These are phyloP conservation scores for Penicillium sp. DNA, from an alignment of 2,329 filamentous ascomycete genomes.

Conservation along the genomic window DNA sequence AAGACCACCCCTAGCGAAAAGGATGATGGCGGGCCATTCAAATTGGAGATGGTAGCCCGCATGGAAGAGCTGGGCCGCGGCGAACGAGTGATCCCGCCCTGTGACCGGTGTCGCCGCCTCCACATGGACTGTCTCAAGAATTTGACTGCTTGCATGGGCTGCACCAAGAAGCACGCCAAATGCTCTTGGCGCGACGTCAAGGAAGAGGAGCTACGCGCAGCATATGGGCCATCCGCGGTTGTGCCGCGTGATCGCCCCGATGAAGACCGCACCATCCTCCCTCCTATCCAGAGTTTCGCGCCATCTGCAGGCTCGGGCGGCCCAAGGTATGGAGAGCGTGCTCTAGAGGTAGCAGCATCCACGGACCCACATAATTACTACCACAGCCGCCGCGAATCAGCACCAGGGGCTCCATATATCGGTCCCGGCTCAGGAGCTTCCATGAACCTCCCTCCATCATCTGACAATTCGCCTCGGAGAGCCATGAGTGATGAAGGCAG, in stretches of 20 bases:
- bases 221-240: constrained; percentile 10
- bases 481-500: constrained; percentile 37
- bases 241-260: background rate
- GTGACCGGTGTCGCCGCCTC: constrained; percentile 74
- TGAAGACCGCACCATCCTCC: background rate
- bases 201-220: constrained; percentile 58
- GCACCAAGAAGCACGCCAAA: constrained; percentile 85
- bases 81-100: constrained; percentile 72
- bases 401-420: constrained; percentile 21
- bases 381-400: constrained; percentile 23
- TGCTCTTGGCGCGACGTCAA: constrained; percentile 81
- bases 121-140: constrained; percentile 82
- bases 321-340: constrained; percentile 13
- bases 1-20: constrained; percentile 47
- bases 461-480: constrained; percentile 32
- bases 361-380: constrained; percentile 5
- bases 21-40: constrained; percentile 57
- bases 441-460: constrained; percentile 11
- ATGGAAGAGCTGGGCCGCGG: constrained; percentile 73
- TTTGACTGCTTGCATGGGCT: constrained; percentile 77
- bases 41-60: constrained; percentile 64
- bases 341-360: constrained; percentile 1
- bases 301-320: constrained; percentile 1
- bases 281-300: background rate
- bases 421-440: constrained; percentile 22